Evolutionary conservation across 352 stramenopile species (phyloP).

Genomic region (Elongisporangium undulatum): DNA sequence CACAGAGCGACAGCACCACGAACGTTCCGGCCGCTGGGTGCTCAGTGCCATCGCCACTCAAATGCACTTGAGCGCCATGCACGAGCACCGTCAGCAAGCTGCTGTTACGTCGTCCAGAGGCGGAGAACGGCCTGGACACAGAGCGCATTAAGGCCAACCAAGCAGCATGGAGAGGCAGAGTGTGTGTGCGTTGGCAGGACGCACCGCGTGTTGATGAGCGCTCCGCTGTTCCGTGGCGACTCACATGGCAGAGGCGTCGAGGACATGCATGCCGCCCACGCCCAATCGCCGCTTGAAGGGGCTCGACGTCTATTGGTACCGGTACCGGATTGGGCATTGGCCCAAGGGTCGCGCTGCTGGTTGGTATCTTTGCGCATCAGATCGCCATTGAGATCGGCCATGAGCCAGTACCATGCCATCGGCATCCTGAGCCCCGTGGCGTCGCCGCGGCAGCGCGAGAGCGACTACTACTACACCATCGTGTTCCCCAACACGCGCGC

Average conservation of each 20-base stretch:
- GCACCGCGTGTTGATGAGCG: constrained; percentile 14
- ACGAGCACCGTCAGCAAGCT: constrained; percentile 49
- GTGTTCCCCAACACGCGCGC: constrained; percentile 50
- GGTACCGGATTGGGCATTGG: too few relatives aligned
- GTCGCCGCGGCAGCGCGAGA: constrained; percentile 34
- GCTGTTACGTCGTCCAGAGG: constrained; percentile 24
- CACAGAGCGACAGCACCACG: constrained; percentile 26
- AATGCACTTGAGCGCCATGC: constrained; percentile 12
- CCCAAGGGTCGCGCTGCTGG: not conserved
- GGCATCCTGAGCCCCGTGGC: constrained; percentile 34
- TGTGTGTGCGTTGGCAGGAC: constrained; percentile 4
- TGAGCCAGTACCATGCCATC: constrained; percentile 40
- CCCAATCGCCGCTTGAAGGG: not conserved
- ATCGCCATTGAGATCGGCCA: not conserved
- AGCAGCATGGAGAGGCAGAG: not conserved
- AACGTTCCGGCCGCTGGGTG: constrained; percentile 12
- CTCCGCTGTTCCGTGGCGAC: constrained; percentile 12
- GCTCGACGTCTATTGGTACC: not conserved
- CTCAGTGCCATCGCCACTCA: not conserved
- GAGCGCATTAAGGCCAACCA: not conserved
- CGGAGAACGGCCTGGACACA: constrained; percentile 44
- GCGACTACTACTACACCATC: constrained; percentile 70
- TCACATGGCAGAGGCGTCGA: constrained; percentile 29
- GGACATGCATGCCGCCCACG: constrained; percentile 36
- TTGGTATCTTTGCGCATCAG: not conserved